Percentiles rank a stretch among this genome's conserved stretches.
These are phyloP conservation scores for Aspergillus ochraceoroseus DNA, from an alignment of 2,329 filamentous ascomycete species.

Conservation along the genomic window DNA sequence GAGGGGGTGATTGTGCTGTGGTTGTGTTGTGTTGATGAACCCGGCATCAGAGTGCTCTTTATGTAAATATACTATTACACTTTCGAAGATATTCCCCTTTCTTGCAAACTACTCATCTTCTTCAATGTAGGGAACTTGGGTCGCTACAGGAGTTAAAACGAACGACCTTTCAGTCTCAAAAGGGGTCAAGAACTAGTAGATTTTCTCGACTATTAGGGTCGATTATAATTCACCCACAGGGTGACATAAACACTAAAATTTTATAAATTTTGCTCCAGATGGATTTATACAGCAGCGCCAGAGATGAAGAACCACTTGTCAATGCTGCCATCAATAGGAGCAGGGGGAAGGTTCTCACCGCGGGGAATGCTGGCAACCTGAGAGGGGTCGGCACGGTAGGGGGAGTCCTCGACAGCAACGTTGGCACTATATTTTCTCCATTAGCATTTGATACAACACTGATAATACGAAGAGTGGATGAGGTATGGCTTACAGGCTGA, in stretches of 20 bases:
- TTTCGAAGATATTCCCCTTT: no score
- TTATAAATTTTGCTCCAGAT: constrained; percentile 26
- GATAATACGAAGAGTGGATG: neutral
- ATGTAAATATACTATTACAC: no score
- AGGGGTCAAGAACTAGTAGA: neutral
- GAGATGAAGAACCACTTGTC: constrained; percentile 99
- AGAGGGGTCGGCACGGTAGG: constrained; percentile 63
- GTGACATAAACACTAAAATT: constrained; percentile 22
- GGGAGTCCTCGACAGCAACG: constrained; percentile 67
- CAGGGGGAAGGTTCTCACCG: constrained; percentile 74
- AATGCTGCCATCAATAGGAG: constrained; percentile 89
- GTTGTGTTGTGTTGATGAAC: no score
- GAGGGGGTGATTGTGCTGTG: no score
- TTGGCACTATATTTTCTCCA: constrained; percentile 61
- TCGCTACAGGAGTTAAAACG: no score
- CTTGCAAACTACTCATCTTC: no score
- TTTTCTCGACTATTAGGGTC: constrained; percentile 3
- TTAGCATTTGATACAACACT: constrained; percentile 13
- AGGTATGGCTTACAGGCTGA: constrained; percentile 66
- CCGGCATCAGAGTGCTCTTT: no score
- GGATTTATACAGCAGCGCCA: constrained; percentile 72
- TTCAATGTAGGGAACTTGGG: no score
- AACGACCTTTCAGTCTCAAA: no score
- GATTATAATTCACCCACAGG: constrained; percentile 12
- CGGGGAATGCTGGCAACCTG: constrained; percentile 71